Evolutionary conservation across 768 basidiomycete genomes (phyloP), one percentile per base, ranked within the genome.

Genomic region (Pleurotus ostreatus): DNA sequence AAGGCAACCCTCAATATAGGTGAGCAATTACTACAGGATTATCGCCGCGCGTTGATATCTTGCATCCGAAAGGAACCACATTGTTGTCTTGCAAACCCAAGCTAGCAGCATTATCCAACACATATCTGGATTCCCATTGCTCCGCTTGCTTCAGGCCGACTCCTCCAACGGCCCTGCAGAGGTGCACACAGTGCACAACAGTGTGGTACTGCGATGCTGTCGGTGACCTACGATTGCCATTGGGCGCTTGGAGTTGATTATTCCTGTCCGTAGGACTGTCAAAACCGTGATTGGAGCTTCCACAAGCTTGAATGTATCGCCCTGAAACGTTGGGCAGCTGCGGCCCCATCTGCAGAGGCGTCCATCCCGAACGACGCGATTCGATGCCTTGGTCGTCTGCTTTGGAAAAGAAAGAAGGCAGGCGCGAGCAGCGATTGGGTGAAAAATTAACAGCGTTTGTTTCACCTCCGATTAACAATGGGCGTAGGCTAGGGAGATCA

Each of bases 241-340:
- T 26, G 20, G 4, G 44, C 8, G 26, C 2, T 37, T 40, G 56
- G 18, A 41, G 60, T 43, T 6, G 47, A 25, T 34, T 26, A 43
- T 8, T 25, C 26, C 49, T 7, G 58, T 5, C 26, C 11, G 5
- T 62, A 91, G 85, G 66, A 66, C 40, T 94, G 92, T 63, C 91
- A 93, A 72, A 83, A 71, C 40, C 65, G 68, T 25, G 92, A 92
- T 61, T 94, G 92, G 94, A 18, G 64, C 0, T 37, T 79, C 2
- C 95, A 97, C 68, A 90, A 86, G 68, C 68, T 69, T 1, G 95
- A 98, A 76, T 98, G 96, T 64, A 56, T 59, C 4, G 86, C 91
- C 0, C 71, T 95, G 7, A 77, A 77, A 55, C 71, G 70, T 53
- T 87, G 85, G 88, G 73, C 73, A 1, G 66, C 75, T 25, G 62